Evolutionary conservation across 179 eudicot genomes (phyloP).

Genomic region (Vitellaria paradoxa): DNA sequence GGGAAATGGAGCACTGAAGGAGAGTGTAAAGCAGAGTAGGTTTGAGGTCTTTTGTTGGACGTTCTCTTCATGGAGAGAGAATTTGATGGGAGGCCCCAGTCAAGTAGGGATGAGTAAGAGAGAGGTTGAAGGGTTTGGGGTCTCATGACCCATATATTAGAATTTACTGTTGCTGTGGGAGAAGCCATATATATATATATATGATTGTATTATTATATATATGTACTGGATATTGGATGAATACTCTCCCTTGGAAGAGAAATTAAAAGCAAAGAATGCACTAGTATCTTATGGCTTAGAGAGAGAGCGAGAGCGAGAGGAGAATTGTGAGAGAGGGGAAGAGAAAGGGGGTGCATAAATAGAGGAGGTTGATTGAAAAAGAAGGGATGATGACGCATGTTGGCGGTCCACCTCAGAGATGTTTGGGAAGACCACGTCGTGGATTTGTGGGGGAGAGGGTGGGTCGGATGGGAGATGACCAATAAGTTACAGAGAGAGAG

Average conservation of each 20-base stretch:
- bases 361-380: neutral
- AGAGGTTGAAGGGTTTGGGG: neutral
- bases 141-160: neutral
- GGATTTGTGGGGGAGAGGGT: conserved; percentile 11
- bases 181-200: neutral
- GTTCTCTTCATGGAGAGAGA: neutral
- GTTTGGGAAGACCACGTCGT: conserved; percentile 2
- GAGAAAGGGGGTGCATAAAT: too few relatives aligned
- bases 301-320: too few relatives aligned
- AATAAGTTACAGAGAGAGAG: too few relatives aligned
- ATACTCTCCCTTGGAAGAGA: too few relatives aligned
- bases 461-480: too few relatives aligned
- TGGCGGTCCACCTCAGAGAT: neutral
- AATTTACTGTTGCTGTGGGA: neutral
- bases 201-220: too few relatives aligned
- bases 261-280: too few relatives aligned
- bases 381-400: neutral
- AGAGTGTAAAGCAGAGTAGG: conserved; percentile 13
- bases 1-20: conserved; percentile 12
- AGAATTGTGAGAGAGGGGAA: too few relatives aligned
- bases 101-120: neutral
- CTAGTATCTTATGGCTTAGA: too few relatives aligned
- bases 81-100: conserved; percentile 7
- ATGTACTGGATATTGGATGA: too few relatives aligned
- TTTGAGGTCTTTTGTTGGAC: neutral